Percentiles rank a stretch among this genome's conserved stretches.
phyloP scores from a whole-genome alignment of 2,329 filamentous ascomycete genomes.

The Fusarium transvaalense region DNA sequence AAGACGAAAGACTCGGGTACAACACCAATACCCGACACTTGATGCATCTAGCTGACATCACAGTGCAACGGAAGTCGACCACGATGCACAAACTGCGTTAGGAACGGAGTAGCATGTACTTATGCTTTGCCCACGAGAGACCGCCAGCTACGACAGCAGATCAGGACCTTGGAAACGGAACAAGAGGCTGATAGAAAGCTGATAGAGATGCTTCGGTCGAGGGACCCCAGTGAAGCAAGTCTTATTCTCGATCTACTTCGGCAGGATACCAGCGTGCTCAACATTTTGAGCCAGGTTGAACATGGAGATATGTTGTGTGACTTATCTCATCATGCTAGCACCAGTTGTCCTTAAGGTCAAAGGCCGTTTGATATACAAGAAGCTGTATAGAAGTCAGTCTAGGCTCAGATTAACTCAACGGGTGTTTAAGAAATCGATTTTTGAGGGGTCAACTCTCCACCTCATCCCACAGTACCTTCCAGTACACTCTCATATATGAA shows the following conservation, averaged over 20 bases:
- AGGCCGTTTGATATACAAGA: not conserved
- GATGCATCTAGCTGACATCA: rapidly evolving
- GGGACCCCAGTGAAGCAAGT: not conserved
- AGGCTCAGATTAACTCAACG: not conserved
- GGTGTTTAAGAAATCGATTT: not conserved
- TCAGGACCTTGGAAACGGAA: not conserved
- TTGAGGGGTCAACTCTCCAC: not conserved
- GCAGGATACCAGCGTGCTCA: not conserved
- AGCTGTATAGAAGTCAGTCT: too few species aligned
- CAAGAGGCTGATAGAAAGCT: not conserved
- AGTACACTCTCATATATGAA: not conserved
- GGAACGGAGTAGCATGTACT: not conserved
- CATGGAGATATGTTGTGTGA: constrained; percentile 22
- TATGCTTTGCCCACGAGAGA: not conserved
- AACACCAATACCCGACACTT: rapidly evolving
- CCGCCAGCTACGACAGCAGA: not conserved
- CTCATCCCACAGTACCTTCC: not conserved
- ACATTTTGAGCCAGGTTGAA: constrained; percentile 18
- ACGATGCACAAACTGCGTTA: not conserved
- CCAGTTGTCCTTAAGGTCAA: not conserved
- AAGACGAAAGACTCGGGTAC: constrained; percentile 12
- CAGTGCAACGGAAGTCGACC: constrained; percentile 24
- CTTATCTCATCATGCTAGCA: not conserved
- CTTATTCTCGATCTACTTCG: constrained; percentile 16
- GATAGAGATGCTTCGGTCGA: not conserved